phyloP scores from a whole-genome alignment of 148 eudicot species.

The Rhododendron molle region DNA sequence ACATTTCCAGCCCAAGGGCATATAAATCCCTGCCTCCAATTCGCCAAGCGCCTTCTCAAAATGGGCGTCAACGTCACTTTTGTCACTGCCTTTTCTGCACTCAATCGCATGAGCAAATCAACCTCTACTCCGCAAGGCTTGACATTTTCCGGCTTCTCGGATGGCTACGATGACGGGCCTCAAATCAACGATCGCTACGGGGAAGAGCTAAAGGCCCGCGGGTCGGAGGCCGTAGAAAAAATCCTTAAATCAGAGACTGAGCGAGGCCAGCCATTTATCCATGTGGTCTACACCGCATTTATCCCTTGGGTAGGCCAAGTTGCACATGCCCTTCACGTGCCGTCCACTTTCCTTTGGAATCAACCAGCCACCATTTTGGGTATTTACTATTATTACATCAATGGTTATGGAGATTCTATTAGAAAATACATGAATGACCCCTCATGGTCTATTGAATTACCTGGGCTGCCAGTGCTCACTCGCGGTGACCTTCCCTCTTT shows the following conservation, averaged over 20 bases:
- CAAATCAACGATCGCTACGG: background rate
- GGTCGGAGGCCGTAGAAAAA: background rate
- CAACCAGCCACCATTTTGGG: background rate
- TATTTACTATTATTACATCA: background rate
- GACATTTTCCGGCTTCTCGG: background rate
- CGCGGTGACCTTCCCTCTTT: no score
- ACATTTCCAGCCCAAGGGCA: background rate
- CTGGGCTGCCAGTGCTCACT: no score
- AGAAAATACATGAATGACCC: no score
- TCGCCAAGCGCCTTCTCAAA: background rate
- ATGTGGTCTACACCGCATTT: background rate
- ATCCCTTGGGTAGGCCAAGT: background rate
- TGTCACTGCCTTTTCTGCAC: background rate
- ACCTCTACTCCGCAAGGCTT: background rate
- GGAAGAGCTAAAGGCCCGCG: background rate
- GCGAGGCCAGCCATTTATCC: background rate
- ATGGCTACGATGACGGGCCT: background rate
- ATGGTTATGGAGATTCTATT: background rate
- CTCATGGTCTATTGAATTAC: no score
- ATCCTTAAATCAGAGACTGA: background rate
- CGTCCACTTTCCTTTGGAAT: background rate
- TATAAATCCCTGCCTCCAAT: background rate
- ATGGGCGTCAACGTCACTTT: background rate
- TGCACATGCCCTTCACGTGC: background rate
- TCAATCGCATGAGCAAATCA: background rate